Evolutionary conservation across 306 rosid species (phyloP), one percentile per base, ranked within the genome.

Genomic region (Trifolium pratense): DNA sequence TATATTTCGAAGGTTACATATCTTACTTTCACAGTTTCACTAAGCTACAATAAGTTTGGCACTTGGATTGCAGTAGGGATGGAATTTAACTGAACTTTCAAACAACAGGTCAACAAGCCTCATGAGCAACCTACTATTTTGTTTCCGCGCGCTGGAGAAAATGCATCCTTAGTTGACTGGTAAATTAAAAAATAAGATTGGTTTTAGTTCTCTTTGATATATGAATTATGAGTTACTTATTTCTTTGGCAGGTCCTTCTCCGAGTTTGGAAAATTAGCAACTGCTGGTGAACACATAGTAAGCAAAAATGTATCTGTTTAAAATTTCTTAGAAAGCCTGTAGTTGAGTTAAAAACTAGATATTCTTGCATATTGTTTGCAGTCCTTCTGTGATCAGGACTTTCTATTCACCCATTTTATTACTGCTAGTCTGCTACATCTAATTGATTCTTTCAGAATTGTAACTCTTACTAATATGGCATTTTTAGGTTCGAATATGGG

Each of bases 211-310:
- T 67, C 23, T 74, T 45, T 7, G 15, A 60, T 23, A 39, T 11
- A 29, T 0, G 29, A 25, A 25, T 25, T 18, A 69, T 45, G 34
- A 46, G 74, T 32, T 43, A n/a, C 20, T 48, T 73, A 14, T 64
- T 63, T 65, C 40, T 10, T 73, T 73, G 45, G 23, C 83, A 95
- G 99, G 97, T 87, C 90, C 75, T 37, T 59, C 49, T 77, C 79
- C 45, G 97, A 89, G 16, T 79, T 36, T 20, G 96, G 92, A 62
- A 88, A 87, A 88, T 75, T 95, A 31, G 97, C 96, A 75, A 91
- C 97, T 21, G 63, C 99, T 14, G 97, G 90, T 81, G 99, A 95
- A 86, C 84, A 71, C 80, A 86, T 97, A 45, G 99, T 94, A 84
- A 63, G 89, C 59, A 51, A 23, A 5, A 29, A 3, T 26, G 31